Conservation (phyloP, 192 early-diverging fungal genomes). For the Coemansia erecta region DNA sequence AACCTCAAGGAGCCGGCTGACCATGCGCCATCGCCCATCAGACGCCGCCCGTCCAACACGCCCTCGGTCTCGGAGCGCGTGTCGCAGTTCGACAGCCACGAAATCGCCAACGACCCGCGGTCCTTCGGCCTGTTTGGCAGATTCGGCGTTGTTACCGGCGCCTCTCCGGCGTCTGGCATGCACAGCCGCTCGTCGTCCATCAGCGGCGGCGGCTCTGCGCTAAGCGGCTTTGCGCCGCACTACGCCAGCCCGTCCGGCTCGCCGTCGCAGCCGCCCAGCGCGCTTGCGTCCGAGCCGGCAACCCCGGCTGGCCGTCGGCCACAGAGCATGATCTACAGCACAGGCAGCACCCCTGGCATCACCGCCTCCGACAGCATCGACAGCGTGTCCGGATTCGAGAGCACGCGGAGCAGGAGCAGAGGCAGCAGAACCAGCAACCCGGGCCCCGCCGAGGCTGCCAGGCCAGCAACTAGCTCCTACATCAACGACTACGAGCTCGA, state of each 20-base stretch:
- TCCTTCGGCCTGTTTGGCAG: constrained; percentile 35
- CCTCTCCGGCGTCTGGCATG: constrained; percentile 2
- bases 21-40: constrained; percentile 8
- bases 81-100: constrained; percentile 37
- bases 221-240: not conserved
- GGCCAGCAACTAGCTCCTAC: not conserved
- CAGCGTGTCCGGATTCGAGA: not conserved
- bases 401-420: constrained; percentile 5
- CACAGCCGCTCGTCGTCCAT: constrained; percentile 44
- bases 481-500: constrained; percentile 8
- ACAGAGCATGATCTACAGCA: constrained; percentile 11
- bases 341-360: not conserved
- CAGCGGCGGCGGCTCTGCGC: constrained; percentile 5
- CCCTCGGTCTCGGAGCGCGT: constrained; percentile 50
- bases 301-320: constrained; percentile 5
- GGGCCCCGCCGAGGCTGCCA: not conserved
- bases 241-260: not conserved
- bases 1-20: constrained; percentile 26
- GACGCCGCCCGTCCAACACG: constrained; percentile 44
- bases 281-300: not conserved
- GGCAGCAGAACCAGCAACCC: constrained; percentile 5
- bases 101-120: constrained; percentile 32
- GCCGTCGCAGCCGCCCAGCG: not conserved
- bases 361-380: not conserved
- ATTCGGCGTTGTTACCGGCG: constrained; percentile 12